phyloP scores from a whole-genome alignment of 139 green algal species.

The Chlorella sorokiniana region DNA sequence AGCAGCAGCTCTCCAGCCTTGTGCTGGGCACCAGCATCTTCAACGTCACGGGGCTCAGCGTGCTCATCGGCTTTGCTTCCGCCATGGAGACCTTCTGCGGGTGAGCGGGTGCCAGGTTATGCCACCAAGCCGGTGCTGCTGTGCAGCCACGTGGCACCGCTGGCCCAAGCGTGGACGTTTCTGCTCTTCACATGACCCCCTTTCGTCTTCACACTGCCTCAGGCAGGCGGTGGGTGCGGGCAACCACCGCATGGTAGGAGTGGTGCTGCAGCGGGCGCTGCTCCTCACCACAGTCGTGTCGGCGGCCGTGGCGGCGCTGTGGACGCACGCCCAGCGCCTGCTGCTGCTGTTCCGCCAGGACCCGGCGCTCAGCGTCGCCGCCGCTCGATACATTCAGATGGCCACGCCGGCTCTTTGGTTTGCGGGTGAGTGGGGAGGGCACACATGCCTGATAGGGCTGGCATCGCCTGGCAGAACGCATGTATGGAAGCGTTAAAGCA shows the following conservation, averaged over 20 bases:
- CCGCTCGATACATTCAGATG: conserved; percentile 14
- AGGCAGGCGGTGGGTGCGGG: conserved; percentile 69
- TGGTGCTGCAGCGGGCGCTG: conserved; percentile 69
- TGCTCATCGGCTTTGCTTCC: conserved; percentile 53
- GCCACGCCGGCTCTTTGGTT: background rate
- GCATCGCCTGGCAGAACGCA: too few relatives aligned
- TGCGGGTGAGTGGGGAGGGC: background rate
- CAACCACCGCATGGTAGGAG: conserved; percentile 61
- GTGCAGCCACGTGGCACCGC: background rate
- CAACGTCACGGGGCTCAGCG: conserved; percentile 69
- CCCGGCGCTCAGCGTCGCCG: background rate
- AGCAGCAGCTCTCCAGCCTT: conserved; percentile 38
- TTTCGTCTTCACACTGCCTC: conserved; percentile 7
- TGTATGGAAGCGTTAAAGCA: background rate
- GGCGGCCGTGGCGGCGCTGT: conserved; percentile 56
- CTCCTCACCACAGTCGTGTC: conserved; percentile 55
- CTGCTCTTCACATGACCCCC: background rate
- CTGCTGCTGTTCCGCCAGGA: conserved; percentile 47
- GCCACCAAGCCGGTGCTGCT: conserved; percentile 15
- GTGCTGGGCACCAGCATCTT: conserved; percentile 67
- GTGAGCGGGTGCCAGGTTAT: background rate
- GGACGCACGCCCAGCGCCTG: conserved; percentile 45
- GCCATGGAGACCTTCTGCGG: conserved; percentile 67
- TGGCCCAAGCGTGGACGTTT: background rate
- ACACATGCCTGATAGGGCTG: too few relatives aligned